Evolutionary conservation across 2,329 filamentous ascomycete genomes (phyloP).

Genomic region (Fusarium sp.): DNA sequence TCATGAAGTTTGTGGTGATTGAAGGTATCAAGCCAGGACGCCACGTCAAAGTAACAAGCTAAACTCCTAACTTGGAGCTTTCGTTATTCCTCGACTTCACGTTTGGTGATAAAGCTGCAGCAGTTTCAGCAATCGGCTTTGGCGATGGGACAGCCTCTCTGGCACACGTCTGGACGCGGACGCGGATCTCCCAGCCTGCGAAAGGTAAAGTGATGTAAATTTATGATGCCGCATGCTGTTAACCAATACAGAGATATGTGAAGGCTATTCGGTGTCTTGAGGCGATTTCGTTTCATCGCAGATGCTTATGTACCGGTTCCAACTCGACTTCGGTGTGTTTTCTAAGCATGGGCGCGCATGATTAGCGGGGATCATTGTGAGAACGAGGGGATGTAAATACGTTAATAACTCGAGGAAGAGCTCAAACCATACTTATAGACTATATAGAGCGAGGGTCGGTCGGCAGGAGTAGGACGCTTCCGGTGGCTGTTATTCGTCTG

Average conservation of each 20-base stretch:
- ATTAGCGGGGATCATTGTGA: background rate
- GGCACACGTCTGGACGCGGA: too few relatives aligned
- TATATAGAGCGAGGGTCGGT: background rate
- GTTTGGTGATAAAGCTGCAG: background rate
- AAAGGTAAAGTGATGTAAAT: background rate
- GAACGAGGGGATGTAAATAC: background rate
- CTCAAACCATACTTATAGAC: background rate
- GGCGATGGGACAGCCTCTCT: background rate
- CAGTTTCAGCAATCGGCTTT: background rate
- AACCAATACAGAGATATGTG: background rate
- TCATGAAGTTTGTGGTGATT: background rate
- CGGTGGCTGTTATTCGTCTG: background rate
- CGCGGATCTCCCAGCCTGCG: background rate
- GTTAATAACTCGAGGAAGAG: background rate
- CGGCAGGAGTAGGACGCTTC: background rate
- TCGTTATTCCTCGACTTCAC: background rate
- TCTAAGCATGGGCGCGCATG: background rate
- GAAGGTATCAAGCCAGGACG: background rate
- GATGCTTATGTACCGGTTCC: background rate
- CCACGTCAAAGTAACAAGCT: background rate
- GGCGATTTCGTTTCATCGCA: background rate
- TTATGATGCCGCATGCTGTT: background rate
- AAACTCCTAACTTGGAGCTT: background rate
- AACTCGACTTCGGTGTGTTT: background rate
- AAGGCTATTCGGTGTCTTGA: background rate